Evolutionary conservation across 495 filamentous ascomycete species (phyloP), one percentile per base, ranked within the genome.

Genomic region (Penicillium simplicissimum): DNA sequence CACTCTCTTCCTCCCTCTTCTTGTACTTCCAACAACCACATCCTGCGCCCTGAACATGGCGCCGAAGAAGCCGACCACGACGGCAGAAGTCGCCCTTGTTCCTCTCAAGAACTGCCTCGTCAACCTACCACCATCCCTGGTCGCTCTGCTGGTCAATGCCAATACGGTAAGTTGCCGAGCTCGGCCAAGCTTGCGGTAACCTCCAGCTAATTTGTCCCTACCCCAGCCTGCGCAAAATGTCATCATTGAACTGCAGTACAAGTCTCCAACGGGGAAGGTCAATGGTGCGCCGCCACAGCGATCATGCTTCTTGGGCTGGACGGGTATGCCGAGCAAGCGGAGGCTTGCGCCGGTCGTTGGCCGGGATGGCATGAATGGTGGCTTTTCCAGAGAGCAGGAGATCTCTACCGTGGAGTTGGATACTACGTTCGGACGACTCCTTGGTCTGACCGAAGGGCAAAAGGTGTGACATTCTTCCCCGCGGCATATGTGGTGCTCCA

Each of bases 81-180:
- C 86, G 51, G 92, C 89, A 40, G 90, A 95, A 75, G 81, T 96
- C 59, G 87, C 87, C 43, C 82, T 97, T 23, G 83, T 90, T 23
- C 89, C 92, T 56, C 82, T 97, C 10, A 96, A 96, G 77, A 97
- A 88, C 70, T 98, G 95, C 75, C 84, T 98, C 19, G 90, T 96
- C 63, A 98, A 98, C 73, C 82, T 98, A 17, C 95, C 95, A 33
- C 73, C 88, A n/a, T 90, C 91, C 4, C 80, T 97, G 28, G 91
- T 93, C 48, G 84, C 87, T 14, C 74, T 96, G 48, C 85, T 98
- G 58, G 85, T 92, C 64, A 94, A 90, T 74, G 84, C 92, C 60
- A 96, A 97, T 74, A 90, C 93, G 40, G 90, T 96, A 80, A 75
- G 90, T 71, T 33, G 40, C 17, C 37, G 45, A 60, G 23, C n/a